Percentiles rank a stretch among this genome's conserved stretches.
Evolutionary conservation across 495 filamentous ascomycete genomes (phyloP).

Genomic region (Aspergillus carlsbadensis): DNA sequence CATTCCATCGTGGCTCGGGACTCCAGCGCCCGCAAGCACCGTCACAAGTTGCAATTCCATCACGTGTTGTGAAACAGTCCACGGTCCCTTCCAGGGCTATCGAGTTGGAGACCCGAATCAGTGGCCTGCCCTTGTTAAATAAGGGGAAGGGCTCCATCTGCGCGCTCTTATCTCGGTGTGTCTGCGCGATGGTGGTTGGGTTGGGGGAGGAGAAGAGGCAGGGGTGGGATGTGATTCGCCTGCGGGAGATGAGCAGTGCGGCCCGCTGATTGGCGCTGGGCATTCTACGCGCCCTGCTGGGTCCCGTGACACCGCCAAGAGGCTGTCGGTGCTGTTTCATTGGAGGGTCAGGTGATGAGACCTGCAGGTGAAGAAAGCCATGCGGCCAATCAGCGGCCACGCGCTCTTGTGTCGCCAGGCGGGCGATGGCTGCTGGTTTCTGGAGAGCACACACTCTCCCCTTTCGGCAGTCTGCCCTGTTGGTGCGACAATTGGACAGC

Average conservation of each 20-base stretch:
- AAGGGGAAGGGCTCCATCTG: background rate
- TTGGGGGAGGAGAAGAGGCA: background rate
- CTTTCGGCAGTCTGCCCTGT: constrained; percentile 3
- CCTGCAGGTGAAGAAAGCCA: constrained; percentile 30
- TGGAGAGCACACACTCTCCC: background rate
- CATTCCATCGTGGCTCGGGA: background rate
- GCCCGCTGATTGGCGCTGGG: constrained; percentile 3
- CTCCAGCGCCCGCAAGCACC: background rate
- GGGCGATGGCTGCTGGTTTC: no score
- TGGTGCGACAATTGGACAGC: constrained; percentile 16
- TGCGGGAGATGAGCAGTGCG: background rate
- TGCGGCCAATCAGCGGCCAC: constrained; percentile 16
- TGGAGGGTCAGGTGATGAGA: constrained; percentile 22
- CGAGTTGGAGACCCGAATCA: background rate
- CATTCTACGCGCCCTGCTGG: constrained; percentile 24
- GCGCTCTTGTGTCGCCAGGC: background rate
- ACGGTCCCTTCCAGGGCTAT: background rate
- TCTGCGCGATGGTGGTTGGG: background rate
- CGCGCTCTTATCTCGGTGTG: background rate
- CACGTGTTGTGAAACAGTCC: background rate
- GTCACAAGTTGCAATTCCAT: constrained; percentile 2
- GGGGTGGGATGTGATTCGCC: constrained; percentile 6
- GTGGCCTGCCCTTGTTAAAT: background rate
- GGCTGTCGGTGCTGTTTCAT: constrained; percentile 7
- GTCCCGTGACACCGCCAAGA: constrained; percentile 16